A percentile compares a stretch with the other conserved stretches of the same genome.
Evolutionary conservation across 306 rosid species (phyloP).

Genomic region (Gastrolobium bilobum): DNA sequence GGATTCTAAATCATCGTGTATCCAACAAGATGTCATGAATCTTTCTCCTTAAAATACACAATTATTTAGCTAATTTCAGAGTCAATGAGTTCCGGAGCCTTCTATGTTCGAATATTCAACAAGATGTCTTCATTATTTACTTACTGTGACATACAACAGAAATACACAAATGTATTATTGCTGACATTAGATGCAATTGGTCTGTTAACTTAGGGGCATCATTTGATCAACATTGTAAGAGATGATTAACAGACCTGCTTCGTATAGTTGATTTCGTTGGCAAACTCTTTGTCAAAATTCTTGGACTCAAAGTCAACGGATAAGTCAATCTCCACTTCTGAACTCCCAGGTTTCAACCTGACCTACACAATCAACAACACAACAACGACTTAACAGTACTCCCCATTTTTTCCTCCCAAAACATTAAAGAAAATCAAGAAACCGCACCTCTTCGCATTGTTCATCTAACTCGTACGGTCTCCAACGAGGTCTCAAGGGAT

Average conservation of each 20-base stretch:
- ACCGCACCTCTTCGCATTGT: constrained; percentile 77
- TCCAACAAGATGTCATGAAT: constrained; percentile 12
- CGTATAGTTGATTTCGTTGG: constrained; percentile 50
- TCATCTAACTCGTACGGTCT: constrained; percentile 85
- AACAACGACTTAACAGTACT: background rate
- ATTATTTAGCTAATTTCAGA: background rate
- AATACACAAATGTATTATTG: background rate
- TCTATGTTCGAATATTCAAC: background rate
- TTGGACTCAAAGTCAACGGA: constrained; percentile 64
- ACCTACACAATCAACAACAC: constrained; percentile 57
- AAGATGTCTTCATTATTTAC: constrained; percentile 2
- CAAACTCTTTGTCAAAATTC: constrained; percentile 67
- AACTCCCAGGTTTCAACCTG: constrained; percentile 67
- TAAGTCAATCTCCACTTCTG: constrained; percentile 79
- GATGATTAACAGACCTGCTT: constrained; percentile 70
- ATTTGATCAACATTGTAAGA: background rate
- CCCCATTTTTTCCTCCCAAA: background rate
- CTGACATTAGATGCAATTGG: background rate
- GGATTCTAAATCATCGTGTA: constrained; percentile 20
- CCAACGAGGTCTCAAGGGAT: constrained; percentile 90
- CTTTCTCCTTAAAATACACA: constrained; percentile 9
- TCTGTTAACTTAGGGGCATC: constrained; percentile 3
- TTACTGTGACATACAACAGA: background rate
- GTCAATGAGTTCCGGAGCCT: constrained; percentile 3
- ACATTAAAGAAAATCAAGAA: background rate